Evolutionary conservation across 1,284 basidiomycete species (phyloP).

Genomic region (Rhodotorula sp.): DNA sequence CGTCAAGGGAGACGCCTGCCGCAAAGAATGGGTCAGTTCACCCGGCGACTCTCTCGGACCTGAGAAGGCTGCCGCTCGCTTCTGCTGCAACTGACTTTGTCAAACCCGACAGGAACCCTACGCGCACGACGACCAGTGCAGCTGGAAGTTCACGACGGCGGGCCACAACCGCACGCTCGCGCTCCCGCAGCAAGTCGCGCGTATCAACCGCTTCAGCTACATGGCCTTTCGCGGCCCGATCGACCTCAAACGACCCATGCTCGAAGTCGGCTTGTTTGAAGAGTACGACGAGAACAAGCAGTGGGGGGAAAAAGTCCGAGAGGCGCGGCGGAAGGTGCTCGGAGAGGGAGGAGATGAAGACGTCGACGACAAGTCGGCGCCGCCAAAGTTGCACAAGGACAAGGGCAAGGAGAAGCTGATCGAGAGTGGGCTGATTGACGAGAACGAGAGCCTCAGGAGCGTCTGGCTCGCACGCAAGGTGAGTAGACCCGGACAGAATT

Average conservation of each 20-base stretch:
- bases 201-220: constrained; percentile 66
- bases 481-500: neutral
- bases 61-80: neutral
- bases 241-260: constrained; percentile 76
- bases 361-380: neutral
- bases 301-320: constrained; percentile 7
- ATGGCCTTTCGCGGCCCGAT: constrained; percentile 82
- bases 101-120: constrained; percentile 53
- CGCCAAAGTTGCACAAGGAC: neutral
- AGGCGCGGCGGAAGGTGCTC: neutral
- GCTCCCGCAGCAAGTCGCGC: constrained; percentile 58
- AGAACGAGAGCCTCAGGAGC: constrained; percentile 22
- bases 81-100: neutral
- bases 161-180: constrained; percentile 74
- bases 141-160: constrained; percentile 78
- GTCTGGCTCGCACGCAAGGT: constrained; percentile 38
- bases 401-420: constrained; percentile 6
- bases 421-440: constrained; percentile 7
- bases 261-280: constrained; percentile 78
- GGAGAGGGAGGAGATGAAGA: constrained; percentile 6
- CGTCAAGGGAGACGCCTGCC: constrained; percentile 1
- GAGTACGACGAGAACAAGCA: constrained; percentile 65
- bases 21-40: constrained; percentile 35
- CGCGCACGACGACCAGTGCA: constrained; percentile 62
- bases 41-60: neutral